Evolutionary conservation across 305 asterid species (phyloP), one percentile per base, ranked within the genome.

Genomic region (Plantago coronopus): DNA sequence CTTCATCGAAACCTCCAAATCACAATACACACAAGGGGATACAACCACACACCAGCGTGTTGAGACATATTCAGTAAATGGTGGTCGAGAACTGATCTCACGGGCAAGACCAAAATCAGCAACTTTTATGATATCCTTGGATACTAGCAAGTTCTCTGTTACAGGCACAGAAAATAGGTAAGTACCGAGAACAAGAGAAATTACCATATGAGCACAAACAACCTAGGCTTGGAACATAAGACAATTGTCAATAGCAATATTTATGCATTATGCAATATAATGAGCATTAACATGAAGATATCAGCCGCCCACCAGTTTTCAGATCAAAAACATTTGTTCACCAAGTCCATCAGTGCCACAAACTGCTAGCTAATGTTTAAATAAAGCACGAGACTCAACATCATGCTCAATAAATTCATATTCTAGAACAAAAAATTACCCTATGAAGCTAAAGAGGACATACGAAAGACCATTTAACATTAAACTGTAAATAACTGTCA

Each of bases 21-120:
- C 43, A 13, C 48, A 65, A 48, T 29, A 44, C 53, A 68, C 21
- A 54, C 57, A 29, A 54, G n/a, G 48, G 15, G n/a, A 64, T 46
- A 70, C 29, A 56, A 47, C 60, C 19, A 80, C 96, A 54, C 48
- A 93, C 99, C 99, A 93, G 70, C 97, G 97, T 29, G 99, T 93
- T 45, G 97, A 93, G 64, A 93, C 99, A 54, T 93, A 93, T 71
- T 93, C 99, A 6, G 97, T 93, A 65, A 80, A 89, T 17, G 99
- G 99, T 44, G 99, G 97, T 63, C 54, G 78, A 65, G 96, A 83
- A 67, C 78, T 82, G 75, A 85, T 81, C 88, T 93, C 99, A 56
- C 99, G 99, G 69, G 97, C 97, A 53, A 93, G 96, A 66, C 99
- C 99, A 62, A 93, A 89, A 78, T 93, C 99, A 54, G 97, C 99